phyloP scores from a whole-genome alignment of 352 stramenopile species.

The Nothophytophthora sp. region DNA sequence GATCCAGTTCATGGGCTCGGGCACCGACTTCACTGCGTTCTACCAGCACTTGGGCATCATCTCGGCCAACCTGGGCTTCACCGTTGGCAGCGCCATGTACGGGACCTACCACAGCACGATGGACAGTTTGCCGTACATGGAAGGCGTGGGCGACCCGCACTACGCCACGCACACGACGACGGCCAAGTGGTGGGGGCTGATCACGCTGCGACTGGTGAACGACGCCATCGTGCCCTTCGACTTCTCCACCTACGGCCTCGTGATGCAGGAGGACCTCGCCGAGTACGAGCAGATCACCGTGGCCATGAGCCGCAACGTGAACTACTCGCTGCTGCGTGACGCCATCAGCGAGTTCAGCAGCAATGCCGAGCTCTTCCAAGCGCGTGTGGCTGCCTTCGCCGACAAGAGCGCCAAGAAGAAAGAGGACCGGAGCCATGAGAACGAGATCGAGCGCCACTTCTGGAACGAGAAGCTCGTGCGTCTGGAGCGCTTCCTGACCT shows the following conservation, averaged over 20 bases:
- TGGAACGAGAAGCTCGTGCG: constrained; percentile 42
- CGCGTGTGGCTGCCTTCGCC: constrained; percentile 8
- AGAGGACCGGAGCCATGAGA: neutral
- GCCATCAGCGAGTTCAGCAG: constrained; percentile 31
- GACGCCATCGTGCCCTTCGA: constrained; percentile 49
- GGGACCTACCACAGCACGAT: constrained; percentile 86
- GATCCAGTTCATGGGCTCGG: constrained; percentile 58
- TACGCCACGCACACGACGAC: constrained; percentile 51
- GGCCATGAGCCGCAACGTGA: constrained; percentile 20
- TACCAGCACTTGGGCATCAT: constrained; percentile 84
- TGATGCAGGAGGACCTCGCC: constrained; percentile 40
- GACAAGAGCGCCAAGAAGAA: neutral
- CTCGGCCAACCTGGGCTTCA: constrained; percentile 70
- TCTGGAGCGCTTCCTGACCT: constrained; percentile 39
- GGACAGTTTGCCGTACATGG: constrained; percentile 77
- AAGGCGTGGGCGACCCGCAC: constrained; percentile 54
- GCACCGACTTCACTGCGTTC: constrained; percentile 79
- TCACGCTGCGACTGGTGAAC: constrained; percentile 52
- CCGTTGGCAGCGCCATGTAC: constrained; percentile 33
- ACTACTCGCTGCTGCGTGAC: constrained; percentile 28
- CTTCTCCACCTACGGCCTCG: constrained; percentile 40
- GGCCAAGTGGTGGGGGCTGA: constrained; percentile 56
- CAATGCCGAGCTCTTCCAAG: constrained; percentile 33
- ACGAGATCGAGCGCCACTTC: too few relatives aligned
- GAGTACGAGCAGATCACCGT: constrained; percentile 29